Evolutionary conservation across 75 land plant species (phyloP).

Genomic region (Pinus taeda): DNA sequence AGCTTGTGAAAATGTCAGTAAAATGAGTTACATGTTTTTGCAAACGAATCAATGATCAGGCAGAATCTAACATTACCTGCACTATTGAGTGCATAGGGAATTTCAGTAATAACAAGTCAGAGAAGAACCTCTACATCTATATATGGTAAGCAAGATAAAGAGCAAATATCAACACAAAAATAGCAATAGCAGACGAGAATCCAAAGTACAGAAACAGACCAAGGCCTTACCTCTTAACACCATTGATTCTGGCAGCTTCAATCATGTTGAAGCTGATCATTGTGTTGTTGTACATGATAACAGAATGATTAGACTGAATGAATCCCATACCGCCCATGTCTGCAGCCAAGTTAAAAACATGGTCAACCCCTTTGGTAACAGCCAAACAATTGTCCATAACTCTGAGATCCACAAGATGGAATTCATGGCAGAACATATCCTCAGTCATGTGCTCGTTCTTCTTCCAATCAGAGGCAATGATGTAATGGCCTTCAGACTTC

Average conservation of each 20-base stretch:
- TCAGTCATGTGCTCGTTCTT: constrained; percentile 97
- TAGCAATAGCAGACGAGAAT: too few relatives aligned
- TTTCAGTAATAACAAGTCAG: too few relatives aligned
- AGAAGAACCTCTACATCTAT: too few relatives aligned
- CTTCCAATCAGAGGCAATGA: constrained; percentile 95
- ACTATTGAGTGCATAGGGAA: too few relatives aligned
- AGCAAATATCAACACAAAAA: too few relatives aligned
- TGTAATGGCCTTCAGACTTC: constrained; percentile 84
- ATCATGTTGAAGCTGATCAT: constrained; percentile 98
- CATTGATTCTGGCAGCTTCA: constrained; percentile 86
- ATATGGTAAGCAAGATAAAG: too few relatives aligned
- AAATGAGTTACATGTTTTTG: too few relatives aligned
- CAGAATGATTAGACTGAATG: constrained; percentile 90
- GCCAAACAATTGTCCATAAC: constrained; percentile 92
- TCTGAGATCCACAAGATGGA: constrained; percentile 87
- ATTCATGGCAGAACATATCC: constrained; percentile 96
- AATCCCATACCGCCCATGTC: constrained; percentile 99
- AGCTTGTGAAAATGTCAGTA: too few relatives aligned
- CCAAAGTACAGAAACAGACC: too few relatives aligned
- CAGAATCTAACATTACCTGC: too few relatives aligned
- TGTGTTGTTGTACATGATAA: constrained; percentile 94
- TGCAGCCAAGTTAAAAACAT: constrained; percentile 90
- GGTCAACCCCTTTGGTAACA: constrained; percentile 75
- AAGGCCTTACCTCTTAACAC: constrained; percentile 58
- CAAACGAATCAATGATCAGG: too few relatives aligned